A percentile compares a stretch with the other conserved stretches of the same genome.
Conservation (phyloP, 2,329 filamentous ascomycete genomes). For the Aspergillus sojae region DNA sequence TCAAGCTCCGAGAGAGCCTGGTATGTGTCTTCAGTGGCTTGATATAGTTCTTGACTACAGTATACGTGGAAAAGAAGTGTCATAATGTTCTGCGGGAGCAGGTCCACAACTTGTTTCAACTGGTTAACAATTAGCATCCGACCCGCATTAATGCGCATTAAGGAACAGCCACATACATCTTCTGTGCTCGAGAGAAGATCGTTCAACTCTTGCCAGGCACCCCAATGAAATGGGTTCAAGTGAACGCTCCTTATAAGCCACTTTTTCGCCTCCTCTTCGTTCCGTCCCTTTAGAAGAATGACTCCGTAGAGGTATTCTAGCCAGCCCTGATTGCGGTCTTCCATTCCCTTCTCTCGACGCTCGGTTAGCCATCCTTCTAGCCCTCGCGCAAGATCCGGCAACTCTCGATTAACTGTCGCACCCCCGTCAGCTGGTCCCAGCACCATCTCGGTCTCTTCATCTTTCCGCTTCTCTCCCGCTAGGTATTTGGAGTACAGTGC, state of each 20-base stretch:
- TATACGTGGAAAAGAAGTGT: constrained; percentile 93
- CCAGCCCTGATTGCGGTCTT: constrained; percentile 79
- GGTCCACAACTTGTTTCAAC: constrained; percentile 71
- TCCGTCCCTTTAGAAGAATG: constrained; percentile 86
- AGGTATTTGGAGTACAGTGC: constrained; percentile 91
- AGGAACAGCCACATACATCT: constrained; percentile 62
- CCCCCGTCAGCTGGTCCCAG: constrained; percentile 90
- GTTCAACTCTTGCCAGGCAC: constrained; percentile 91
- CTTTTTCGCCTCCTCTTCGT: constrained; percentile 78
- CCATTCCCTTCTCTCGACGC: constrained; percentile 61
- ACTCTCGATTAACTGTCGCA: constrained; percentile 80
- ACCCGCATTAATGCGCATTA: not conserved
- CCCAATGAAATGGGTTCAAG: constrained; percentile 93
- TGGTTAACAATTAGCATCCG: constrained; percentile 40
- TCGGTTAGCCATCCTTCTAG: constrained; percentile 80
- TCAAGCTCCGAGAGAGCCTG: constrained; percentile 76
- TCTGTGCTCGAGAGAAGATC: constrained; percentile 77
- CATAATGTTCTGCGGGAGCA: constrained; percentile 86
- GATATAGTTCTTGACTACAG: constrained; percentile 88
- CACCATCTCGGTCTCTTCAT: constrained; percentile 97
- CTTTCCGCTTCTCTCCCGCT: constrained; percentile 91
- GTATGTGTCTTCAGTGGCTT: constrained; percentile 75
- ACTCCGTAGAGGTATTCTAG: constrained; percentile 83
- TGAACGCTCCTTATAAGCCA: constrained; percentile 89
- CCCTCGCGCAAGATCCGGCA: constrained; percentile 72